Evolutionary conservation across 2,329 filamentous ascomycete species (phyloP), one percentile per base, ranked within the genome.

Genomic region (Coleophoma eucalyptorum): DNA sequence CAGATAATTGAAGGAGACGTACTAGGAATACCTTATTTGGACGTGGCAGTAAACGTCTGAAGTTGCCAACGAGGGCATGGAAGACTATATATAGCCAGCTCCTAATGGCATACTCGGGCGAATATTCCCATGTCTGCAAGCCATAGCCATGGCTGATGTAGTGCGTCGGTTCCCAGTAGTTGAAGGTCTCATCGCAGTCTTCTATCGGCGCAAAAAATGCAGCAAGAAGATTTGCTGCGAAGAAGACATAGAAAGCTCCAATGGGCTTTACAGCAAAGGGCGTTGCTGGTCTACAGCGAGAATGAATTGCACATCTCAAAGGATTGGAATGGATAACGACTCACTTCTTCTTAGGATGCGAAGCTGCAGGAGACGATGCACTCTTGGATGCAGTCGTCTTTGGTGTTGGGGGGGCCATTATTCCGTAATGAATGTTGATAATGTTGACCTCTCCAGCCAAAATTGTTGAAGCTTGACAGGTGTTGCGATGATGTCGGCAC

Each of bases 121-220:
- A 96, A 71, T 97, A 99, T 70, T 99, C 94, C 94, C 94, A 99
- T 1, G 94, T 99, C 73, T 99, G 92, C 46, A 97, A 77, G 37
- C 93, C 94, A 65, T 96, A 93, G 61, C 90, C 89, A 74, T 97
- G 91, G 52, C 84, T 87, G 26, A 99, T 80, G 69, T 97, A 99
- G 70, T 99, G 94, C 0, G 92, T 84, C 0, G 94, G 93, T 64
- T 99, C 94, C 91, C 93, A 99, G 75, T 96, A 99, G 69, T 99
- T 99, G 79, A 96, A 99, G 11, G 93, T 93, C 74, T 99, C 94
- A 63, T 99, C 94, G 67, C 94, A 99, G 70, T 99, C 94, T 68
- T 97, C 92, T 58, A 99, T 96, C 0, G 94, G 94, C 2, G 91
- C 86, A 67, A 86, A 93, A 32, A 87, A 64, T 11, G 93, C 94